Base-by-base conservation (phyloP, 192 early-diverging fungal species). In the Diversispora eburnea region DNA sequence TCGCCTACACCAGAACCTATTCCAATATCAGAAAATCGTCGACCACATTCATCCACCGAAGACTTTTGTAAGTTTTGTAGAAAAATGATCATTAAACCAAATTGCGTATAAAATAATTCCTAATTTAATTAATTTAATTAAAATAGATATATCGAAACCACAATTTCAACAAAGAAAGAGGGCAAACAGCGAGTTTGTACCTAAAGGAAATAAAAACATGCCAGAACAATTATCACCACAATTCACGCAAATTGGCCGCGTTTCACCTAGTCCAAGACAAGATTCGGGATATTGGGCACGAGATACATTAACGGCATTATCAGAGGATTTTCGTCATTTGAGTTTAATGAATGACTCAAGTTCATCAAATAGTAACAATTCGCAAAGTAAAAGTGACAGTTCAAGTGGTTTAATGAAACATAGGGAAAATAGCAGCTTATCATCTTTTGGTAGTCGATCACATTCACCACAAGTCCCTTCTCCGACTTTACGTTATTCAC, bases 231-330 rank as follows among this genome's bases (percentile, higher is more conserved):
- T 12, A 13, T 19, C 19, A 15, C 45, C 63, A 20, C 41, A 45
- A 48, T 12, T 66, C 1, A 25, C 7, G 8, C 25, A 33, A 33
- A 1, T 49, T 46, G 64, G 64, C 12, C 64, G 64, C 48, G 9
- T 49, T 5, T 66, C 64, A 17, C 64, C 64, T 42, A 48, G 9
- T 46, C 64, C 43, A 19, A 17, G 46, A 15, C 64, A 66, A 49
- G 64, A 66, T 13, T 47, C 64, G 19, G 64, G 46, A 19, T 63
- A 42, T 2, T 66, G 64, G 64, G 64, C 64, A 13, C n/a, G 41
- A 48, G 64, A 66, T 22, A 66, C 64, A 25, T 49, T 66, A 25
- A 0, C 9, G 10, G 47, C 64, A 19, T 66, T 66, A 48, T 63
- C 61, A n/a, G 46, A 22, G 20, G 64, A 66, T 66, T 9, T 25